These are phyloP conservation scores for Aspergillus pseudonomiae DNA, from an alignment of 2,329 filamentous ascomycete genomes.

Conservation along the genomic window DNA sequence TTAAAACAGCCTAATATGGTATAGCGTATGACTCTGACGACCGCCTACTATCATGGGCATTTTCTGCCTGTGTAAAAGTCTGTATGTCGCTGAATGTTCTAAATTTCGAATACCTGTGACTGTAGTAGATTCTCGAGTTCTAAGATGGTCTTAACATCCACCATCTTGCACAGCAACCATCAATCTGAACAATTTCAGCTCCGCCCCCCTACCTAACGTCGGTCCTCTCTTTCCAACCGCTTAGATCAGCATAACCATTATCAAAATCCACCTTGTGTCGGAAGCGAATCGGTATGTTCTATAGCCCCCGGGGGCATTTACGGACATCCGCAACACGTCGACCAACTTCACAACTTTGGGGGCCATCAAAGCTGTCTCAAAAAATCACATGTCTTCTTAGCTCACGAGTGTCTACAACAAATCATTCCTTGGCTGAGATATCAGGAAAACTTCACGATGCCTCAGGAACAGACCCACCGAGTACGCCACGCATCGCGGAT, in stretches of 20 bases:
- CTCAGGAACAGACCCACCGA: not conserved
- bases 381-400: not conserved
- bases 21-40: no score
- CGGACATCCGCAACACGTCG: not conserved
- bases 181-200: not conserved
- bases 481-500: not conserved
- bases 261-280: not conserved
- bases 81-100: no score
- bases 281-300: not conserved
- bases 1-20: no score
- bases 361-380: not conserved
- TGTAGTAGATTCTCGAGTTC: no score
- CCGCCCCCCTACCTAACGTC: not conserved
- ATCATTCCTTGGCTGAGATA: no score
- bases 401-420: not conserved
- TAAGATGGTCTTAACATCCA: not conserved
- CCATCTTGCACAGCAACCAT: not conserved
- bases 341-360: not conserved
- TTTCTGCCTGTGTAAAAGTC: no score
- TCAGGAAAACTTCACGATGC: not conserved
- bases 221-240: not conserved
- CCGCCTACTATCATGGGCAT: no score
- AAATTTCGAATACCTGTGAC: no score
- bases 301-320: not conserved
- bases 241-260: not conserved